Percentiles rank a stretch among this genome's conserved stretches.
These are phyloP conservation scores for Wickerhamiella brachini DNA, from an alignment of 805 yeast genomes.

Conservation along the genomic window DNA sequence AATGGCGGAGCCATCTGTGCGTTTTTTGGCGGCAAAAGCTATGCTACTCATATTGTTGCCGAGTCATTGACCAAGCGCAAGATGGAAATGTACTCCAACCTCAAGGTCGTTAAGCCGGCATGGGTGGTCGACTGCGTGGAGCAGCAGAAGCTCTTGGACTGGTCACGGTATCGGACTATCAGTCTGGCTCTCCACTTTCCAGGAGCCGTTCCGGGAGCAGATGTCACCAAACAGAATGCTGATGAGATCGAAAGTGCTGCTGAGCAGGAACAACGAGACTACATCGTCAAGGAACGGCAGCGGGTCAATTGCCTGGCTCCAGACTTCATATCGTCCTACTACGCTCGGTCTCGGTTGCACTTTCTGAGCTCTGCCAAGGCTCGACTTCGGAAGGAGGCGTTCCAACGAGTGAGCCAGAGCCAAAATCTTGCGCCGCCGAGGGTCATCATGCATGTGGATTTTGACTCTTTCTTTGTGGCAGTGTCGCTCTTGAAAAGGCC, in stretches of 20 bases:
- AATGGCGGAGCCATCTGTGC: conserved; percentile 74
- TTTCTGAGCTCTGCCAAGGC: conserved; percentile 82
- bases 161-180: conserved; percentile 52
- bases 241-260: conserved; percentile 4
- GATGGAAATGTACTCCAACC: conserved; percentile 45
- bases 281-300: conserved; percentile 11
- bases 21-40: conserved; percentile 52
- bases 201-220: not conserved
- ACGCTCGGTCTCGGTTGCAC: conserved; percentile 72
- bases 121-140: conserved; percentile 66
- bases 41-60: conserved; percentile 77
- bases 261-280: conserved; percentile 8
- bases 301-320: conserved; percentile 45
- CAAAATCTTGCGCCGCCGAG: conserved; percentile 1
- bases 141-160: conserved; percentile 36
- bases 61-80: conserved; percentile 67
- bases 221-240: not conserved
- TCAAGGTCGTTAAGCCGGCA: conserved; percentile 63
- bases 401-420: conserved; percentile 20
- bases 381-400: conserved; percentile 48
- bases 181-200: conserved; percentile 19
- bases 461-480: conserved; percentile 87
- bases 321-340: conserved; percentile 54
- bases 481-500: conserved; percentile 55
- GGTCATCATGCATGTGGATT: conserved; percentile 67